A percentile compares a stretch with the other conserved stretches of the same genome.
These are phyloP conservation scores for Sphaerosporella brunnea DNA, from an alignment of 495 filamentous ascomycete species.

Conservation along the genomic window DNA sequence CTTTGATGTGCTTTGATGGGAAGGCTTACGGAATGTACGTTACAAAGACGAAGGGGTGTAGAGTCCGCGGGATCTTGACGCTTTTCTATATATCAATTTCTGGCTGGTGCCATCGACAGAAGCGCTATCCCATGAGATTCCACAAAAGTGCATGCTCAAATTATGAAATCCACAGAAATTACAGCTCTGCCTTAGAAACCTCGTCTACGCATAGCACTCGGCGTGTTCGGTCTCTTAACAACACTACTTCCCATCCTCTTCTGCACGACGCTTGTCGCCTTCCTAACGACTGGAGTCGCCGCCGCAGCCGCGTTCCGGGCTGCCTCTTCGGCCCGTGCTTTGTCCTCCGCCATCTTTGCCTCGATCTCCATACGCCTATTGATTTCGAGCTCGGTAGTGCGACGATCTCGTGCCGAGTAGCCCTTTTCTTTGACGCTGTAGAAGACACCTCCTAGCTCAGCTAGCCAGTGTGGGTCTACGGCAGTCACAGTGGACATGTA, in stretches of 20 bases:
- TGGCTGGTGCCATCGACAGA: too few species aligned
- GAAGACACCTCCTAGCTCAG: slow-evolving; percentile 95
- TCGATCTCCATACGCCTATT: slow-evolving; percentile 93
- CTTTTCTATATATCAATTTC: too few species aligned
- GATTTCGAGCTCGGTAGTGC: slow-evolving; percentile 84
- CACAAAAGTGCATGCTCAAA: too few species aligned
- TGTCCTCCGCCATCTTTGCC: slow-evolving; percentile 77
- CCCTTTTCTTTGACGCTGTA: slow-evolving; percentile 97
- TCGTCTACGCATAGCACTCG: slow-evolving; percentile 17
- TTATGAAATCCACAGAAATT: too few species aligned
- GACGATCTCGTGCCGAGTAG: slow-evolving; percentile 74
- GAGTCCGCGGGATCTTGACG: too few species aligned
- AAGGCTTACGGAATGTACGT: too few species aligned
- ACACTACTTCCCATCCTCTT: slow-evolving; percentile 20
- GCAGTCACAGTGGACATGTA: slow-evolving; percentile 97
- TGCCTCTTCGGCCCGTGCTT: slow-evolving; percentile 48
- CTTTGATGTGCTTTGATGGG: too few species aligned
- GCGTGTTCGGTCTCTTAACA: slow-evolving; percentile 24
- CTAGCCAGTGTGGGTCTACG: slow-evolving; percentile 95
- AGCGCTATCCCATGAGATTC: too few species aligned
- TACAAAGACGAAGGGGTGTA: too few species aligned
- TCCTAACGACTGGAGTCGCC: slow-evolving; percentile 19
- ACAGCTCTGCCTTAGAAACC: slow-evolving; percentile 3
- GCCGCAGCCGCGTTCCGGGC: slow-evolving; percentile 24
- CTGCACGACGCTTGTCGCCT: slow-evolving; percentile 11